Evolutionary conservation across 768 basidiomycete species (phyloP).

Genomic region (Xerocomus potaroensis): DNA sequence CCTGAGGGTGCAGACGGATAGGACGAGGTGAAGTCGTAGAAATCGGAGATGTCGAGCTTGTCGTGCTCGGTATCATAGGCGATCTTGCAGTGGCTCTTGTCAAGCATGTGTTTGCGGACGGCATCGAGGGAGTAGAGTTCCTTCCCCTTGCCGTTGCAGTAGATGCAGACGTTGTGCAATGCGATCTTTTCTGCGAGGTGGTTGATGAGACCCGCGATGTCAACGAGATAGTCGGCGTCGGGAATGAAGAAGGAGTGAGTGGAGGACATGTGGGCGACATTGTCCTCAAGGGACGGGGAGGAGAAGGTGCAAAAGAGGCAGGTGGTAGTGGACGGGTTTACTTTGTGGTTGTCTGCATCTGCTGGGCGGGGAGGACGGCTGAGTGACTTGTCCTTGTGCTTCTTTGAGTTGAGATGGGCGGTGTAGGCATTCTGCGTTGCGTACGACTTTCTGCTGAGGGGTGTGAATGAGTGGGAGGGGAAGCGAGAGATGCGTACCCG

Average conservation of each 20-base stretch:
- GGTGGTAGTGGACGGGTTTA: slow-evolving; percentile 46
- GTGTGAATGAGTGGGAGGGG: background rate
- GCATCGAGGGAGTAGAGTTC: slow-evolving; percentile 85
- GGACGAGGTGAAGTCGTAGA: slow-evolving; percentile 83
- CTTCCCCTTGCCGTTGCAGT: slow-evolving; percentile 76
- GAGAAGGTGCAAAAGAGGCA: slow-evolving; percentile 84
- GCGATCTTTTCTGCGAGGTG: slow-evolving; percentile 93
- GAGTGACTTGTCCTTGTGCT: slow-evolving; percentile 91
- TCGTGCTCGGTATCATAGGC: slow-evolving; percentile 81
- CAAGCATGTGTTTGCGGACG: slow-evolving; percentile 91
- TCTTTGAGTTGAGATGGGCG: slow-evolving; percentile 85
- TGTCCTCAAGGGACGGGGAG: slow-evolving; percentile 52
- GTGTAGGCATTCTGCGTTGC: slow-evolving; percentile 85
- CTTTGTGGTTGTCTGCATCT: no score
- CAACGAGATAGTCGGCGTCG: slow-evolving; percentile 85
- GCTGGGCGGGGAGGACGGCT: no score
- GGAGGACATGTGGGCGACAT: slow-evolving; percentile 82
- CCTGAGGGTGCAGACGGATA: slow-evolving; percentile 51
- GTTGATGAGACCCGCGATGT: slow-evolving; percentile 72
- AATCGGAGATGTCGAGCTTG: slow-evolving; percentile 85
- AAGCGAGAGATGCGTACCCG: slow-evolving; percentile 52
- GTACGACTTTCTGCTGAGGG: slow-evolving; percentile 69
- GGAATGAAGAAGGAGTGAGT: slow-evolving; percentile 95
- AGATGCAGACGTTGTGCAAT: slow-evolving; percentile 90
- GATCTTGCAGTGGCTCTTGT: slow-evolving; percentile 96